A percentile compares a stretch with the other conserved stretches of the same genome.
Evolutionary conservation across 1,284 basidiomycete species (phyloP).

Genomic region (Cryptococcus jaspeensis): DNA sequence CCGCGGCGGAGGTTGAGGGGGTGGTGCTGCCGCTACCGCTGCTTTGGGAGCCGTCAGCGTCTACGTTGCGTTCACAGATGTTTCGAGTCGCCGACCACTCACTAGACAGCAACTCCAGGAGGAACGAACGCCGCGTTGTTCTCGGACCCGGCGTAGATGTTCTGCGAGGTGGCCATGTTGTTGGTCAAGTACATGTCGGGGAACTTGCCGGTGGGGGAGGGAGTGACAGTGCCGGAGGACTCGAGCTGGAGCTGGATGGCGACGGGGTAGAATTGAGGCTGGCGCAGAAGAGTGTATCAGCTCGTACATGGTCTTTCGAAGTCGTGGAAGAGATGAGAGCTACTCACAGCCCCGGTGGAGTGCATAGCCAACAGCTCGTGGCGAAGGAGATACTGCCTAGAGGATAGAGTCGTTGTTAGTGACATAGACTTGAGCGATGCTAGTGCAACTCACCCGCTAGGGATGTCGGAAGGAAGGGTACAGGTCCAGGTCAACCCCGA

Average conservation of each 20-base stretch:
- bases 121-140: slow-evolving; percentile 15
- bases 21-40: neutral
- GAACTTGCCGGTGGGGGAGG: slow-evolving; percentile 20
- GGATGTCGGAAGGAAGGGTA: slow-evolving; percentile 25
- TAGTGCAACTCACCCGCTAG: slow-evolving; percentile 6
- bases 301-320: neutral
- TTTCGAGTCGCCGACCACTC: neutral
- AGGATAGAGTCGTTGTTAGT: neutral
- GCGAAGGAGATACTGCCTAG: slow-evolving; percentile 27
- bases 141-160: slow-evolving; percentile 11
- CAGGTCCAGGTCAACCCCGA: slow-evolving; percentile 17
- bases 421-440: neutral
- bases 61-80: neutral
- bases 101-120: slow-evolving; percentile 22
- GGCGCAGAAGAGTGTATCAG: neutral
- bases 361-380: slow-evolving; percentile 31
- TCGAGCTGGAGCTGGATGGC: slow-evolving; percentile 29
- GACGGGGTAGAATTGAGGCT: slow-evolving; percentile 33
- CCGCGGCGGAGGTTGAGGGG: neutral
- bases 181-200: slow-evolving; percentile 24
- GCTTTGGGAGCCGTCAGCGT: neutral
- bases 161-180: slow-evolving; percentile 13
- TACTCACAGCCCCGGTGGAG: slow-evolving; percentile 7
- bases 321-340: neutral
- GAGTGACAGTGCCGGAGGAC: slow-evolving; percentile 23